Conservation (phyloP, 2,329 filamentous ascomycete species). For the Cercospora sesami region DNA sequence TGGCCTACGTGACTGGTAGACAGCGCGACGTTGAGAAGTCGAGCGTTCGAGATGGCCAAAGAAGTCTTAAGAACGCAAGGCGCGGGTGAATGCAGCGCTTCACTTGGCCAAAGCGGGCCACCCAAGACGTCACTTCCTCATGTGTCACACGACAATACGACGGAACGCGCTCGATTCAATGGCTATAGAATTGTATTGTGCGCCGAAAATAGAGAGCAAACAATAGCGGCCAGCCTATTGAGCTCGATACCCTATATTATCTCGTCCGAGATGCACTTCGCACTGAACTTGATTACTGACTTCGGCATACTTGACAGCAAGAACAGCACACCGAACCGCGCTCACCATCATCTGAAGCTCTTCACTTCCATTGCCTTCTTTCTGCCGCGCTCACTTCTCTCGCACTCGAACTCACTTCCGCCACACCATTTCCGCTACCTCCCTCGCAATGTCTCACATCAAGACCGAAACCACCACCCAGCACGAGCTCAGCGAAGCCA, state of each 20-base stretch:
- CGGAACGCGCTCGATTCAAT: not conserved
- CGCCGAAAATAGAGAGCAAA: not conserved
- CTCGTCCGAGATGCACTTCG: not conserved
- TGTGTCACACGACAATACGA: not conserved
- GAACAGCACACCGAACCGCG: not conserved
- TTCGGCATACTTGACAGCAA: not conserved
- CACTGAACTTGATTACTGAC: not conserved
- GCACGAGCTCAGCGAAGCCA: not conserved
- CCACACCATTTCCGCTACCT: not conserved
- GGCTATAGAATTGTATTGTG: not conserved
- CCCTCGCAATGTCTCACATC: not conserved
- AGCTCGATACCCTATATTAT: not conserved
- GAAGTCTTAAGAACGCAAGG: not conserved
- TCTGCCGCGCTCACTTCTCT: not conserved
- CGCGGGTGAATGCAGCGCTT: not conserved
- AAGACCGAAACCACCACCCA: not conserved
- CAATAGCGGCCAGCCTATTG: not conserved
- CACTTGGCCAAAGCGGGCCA: not conserved
- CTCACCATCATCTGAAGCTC: not conserved
- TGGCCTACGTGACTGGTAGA: not conserved
- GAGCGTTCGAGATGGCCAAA: not conserved
- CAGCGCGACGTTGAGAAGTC: not conserved
- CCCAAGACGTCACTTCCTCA: not conserved
- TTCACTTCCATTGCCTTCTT: not conserved
- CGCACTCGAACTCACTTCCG: not conserved